Evolutionary conservation across 345 rosid species (phyloP).

Genomic region (Capsella bursapastoris): DNA sequence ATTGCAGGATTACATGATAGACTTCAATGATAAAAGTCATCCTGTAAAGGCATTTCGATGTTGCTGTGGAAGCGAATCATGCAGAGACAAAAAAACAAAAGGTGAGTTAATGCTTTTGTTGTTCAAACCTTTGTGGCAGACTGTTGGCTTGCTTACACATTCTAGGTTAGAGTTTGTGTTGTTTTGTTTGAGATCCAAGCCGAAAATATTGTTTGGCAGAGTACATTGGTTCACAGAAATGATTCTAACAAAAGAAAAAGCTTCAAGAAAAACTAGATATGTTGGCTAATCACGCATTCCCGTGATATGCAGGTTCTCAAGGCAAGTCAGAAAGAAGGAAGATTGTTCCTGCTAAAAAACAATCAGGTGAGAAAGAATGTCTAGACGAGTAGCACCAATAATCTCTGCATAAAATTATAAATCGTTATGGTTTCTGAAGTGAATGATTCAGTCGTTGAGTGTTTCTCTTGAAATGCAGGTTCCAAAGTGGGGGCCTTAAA

Average conservation of each 20-base stretch:
- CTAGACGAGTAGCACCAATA: background rate
- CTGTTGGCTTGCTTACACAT: slow-evolving; percentile 16
- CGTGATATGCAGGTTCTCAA: slow-evolving; percentile 36
- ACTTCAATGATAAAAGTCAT: slow-evolving; percentile 66
- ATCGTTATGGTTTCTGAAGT: background rate
- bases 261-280: background rate
- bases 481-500: slow-evolving; percentile 18
- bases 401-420: background rate
- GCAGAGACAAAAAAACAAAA: slow-evolving; percentile 56
- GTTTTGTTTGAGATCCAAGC: slow-evolving; percentile 14
- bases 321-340: slow-evolving; percentile 42
- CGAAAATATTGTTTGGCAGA: slow-evolving; percentile 2
- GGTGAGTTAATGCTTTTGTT: slow-evolving; percentile 42
- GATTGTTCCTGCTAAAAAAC: slow-evolving; percentile 38
- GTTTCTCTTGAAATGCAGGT: slow-evolving; percentile 34
- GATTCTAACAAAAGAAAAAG: background rate
- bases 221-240: slow-evolving; percentile 11
- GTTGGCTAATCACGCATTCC: slow-evolving; percentile 15
- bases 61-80: slow-evolving; percentile 65
- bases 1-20: slow-evolving; percentile 83
- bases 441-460: slow-evolving; percentile 15
- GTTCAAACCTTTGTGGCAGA: slow-evolving; percentile 1
- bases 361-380: slow-evolving; percentile 35
- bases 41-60: slow-evolving; percentile 82
- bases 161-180: background rate